Percentiles rank a stretch among this genome's conserved stretches.
Evolutionary conservation across 2,329 filamentous ascomycete genomes (phyloP).

Genomic region (Teratosphaeriaceae sp.): DNA sequence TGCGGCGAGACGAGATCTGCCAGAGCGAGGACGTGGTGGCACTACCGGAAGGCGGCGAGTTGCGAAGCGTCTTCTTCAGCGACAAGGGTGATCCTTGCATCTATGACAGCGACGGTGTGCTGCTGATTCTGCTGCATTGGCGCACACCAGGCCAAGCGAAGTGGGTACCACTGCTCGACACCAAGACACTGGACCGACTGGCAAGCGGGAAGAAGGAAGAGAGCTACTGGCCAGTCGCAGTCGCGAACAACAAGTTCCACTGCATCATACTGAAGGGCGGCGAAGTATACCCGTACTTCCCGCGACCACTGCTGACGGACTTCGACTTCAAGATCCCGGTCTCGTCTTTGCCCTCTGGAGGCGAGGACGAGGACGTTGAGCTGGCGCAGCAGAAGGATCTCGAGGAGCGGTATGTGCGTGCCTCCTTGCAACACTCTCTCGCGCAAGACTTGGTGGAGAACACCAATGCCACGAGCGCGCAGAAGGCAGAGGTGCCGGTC

Average conservation of each 20-base stretch:
- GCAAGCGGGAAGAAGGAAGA: constrained; percentile 81
- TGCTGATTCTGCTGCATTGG: constrained; percentile 88
- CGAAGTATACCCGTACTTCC: constrained; percentile 89
- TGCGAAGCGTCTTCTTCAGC: constrained; percentile 86
- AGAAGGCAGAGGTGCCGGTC: constrained; percentile 60
- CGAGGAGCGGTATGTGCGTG: constrained; percentile 76
- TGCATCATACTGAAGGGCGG: constrained; percentile 98
- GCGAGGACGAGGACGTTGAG: constrained; percentile 36
- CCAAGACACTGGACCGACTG: constrained; percentile 72
- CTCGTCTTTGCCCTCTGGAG: constrained; percentile 45
- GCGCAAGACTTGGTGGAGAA: constrained; percentile 66
- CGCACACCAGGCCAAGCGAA: constrained; percentile 73
- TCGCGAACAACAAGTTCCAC: constrained; percentile 87
- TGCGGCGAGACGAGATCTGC: constrained; percentile 88
- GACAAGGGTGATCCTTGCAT: constrained; percentile 93
- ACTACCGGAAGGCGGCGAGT: constrained; percentile 62
- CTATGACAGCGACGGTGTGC: constrained; percentile 85
- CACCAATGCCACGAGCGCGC: constrained; percentile 56
- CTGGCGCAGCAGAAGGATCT: constrained; percentile 50
- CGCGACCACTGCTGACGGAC: constrained; percentile 79
- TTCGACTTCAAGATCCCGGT: constrained; percentile 89
- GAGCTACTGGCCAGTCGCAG: constrained; percentile 90
- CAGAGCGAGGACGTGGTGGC: constrained; percentile 92
- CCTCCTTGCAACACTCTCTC: constrained; percentile 64
- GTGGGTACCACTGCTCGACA: constrained; percentile 92